Percentiles rank a stretch among this genome's conserved stretches.
These are phyloP conservation scores for Candida tammaniensis DNA, from an alignment of 805 yeast species.

Conservation along the genomic window DNA sequence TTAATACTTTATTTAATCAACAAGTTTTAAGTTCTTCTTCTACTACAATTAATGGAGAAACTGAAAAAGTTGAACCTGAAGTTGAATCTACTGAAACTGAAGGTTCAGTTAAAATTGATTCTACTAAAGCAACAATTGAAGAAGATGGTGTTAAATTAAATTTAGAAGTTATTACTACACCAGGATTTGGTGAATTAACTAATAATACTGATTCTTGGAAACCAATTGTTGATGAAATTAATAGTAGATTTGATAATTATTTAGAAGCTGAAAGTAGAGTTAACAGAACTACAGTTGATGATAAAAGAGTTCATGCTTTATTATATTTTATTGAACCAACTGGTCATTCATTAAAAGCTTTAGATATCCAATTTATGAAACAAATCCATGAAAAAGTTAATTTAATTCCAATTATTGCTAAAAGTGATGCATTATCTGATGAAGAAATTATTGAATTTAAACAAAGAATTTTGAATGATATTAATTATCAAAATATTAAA, in stretches of 20 bases:
- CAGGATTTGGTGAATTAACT: conserved; percentile 91
- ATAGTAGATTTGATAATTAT: conserved; percentile 79
- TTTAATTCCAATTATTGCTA: conserved; percentile 91
- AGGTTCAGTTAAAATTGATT: conserved; percentile 21
- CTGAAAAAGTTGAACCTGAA: conserved; percentile 23
- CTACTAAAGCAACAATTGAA: conserved; percentile 49
- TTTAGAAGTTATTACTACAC: conserved; percentile 82
- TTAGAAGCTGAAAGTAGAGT: conserved; percentile 87
- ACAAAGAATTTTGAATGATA: conserved; percentile 71
- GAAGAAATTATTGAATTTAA: conserved; percentile 80
- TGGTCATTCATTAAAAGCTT: conserved; percentile 85
- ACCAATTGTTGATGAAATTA: conserved; percentile 88
- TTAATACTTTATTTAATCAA: conserved; percentile 77
- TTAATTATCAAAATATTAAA: conserved; percentile 68
- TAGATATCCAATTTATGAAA: conserved; percentile 87
- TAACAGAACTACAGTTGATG: conserved; percentile 67
- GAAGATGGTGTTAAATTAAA: conserved; percentile 90
- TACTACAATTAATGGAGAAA: conserved; percentile 21
- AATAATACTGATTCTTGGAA: conserved; percentile 72
- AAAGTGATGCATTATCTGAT: conserved; percentile 88
- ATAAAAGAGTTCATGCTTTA: conserved; percentile 89
- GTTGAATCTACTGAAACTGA: conserved; percentile 20
- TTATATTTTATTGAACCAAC: conserved; percentile 96
- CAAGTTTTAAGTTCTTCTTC: conserved; percentile 24
- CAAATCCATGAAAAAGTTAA: conserved; percentile 88